Conservation (phyloP, 2,329 filamentous ascomycete species). For the Xylaria sp. region DNA sequence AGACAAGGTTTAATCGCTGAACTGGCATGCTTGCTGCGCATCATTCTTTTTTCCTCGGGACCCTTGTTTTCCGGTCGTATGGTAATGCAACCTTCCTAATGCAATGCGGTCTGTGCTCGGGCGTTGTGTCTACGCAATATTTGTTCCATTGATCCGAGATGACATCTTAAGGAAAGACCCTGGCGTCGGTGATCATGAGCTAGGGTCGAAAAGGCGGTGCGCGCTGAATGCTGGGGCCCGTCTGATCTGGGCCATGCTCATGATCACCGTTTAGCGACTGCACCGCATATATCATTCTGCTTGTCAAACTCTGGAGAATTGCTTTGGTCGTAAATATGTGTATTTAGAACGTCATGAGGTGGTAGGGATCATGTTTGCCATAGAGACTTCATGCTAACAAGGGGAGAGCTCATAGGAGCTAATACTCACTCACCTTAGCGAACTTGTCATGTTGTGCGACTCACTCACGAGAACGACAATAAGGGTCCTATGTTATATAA, state of each 20-base stretch:
- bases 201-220: not conserved
- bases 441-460: not conserved
- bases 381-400: not conserved
- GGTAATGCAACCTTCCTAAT: constrained; percentile 33
- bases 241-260: not conserved
- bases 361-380: not conserved
- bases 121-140: not conserved
- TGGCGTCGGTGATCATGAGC: not conserved
- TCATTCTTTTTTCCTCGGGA: not conserved
- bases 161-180: not conserved
- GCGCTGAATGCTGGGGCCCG: too few relatives aligned
- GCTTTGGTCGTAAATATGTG: too few relatives aligned
- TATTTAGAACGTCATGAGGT: not conserved
- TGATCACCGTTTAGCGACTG: not conserved
- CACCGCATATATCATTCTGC: not conserved
- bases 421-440: not conserved
- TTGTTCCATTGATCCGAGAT: not conserved
- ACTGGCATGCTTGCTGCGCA: not conserved
- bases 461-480: not conserved
- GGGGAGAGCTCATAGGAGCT: not conserved
- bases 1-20: not conserved
- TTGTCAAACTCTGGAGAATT: not conserved
- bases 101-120: not conserved
- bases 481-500: not conserved
- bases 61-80: constrained; percentile 1